Evolutionary conservation across 441 rosid species (phyloP), one percentile per base, ranked within the genome.

Genomic region (Rhodomyrtus psidioides): DNA sequence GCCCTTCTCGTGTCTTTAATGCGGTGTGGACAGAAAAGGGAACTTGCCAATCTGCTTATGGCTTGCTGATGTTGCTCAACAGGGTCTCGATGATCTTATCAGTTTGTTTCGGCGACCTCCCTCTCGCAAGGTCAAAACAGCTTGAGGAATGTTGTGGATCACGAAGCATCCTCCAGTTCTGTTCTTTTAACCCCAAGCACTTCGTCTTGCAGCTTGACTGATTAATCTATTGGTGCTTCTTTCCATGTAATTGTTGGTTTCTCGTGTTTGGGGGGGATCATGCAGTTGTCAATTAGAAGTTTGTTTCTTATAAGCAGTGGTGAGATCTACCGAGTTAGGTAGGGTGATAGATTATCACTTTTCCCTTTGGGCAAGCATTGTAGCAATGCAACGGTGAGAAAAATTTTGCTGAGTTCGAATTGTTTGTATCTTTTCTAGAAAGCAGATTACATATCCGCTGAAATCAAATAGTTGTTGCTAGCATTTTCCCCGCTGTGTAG

Each of bases 51-150:
- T 57, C 39, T 65, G 49, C 83, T 84, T 82, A 59, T 27, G 44
- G 53, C 58, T 51, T 85, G 53, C 49, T 75, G 49, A 55, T 89
- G 53, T 60, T 84, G 76, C 58, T 88, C 23, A 59, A 88, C 95
- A 96, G 99, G 99, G 99, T 60, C 94, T 96, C 46, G 99, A 97
- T 87, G 99, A 97, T 89, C 95, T 97, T 59, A 96, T 97, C 91
- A 96, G 99, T 90, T 84, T 97, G 90, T 95, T 97, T 86, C 95
- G 99, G 83, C 93, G 98, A 53, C 99, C 99, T 86, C 94, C 98
- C 82, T 95, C 99, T 15, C 97, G 98, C 28, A 97, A 94, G 93
- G 92, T 93, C 86, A 97, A 96, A 92, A 88, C 94, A 51, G 94
- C 94, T 84, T 97, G 94, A 96, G 54, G 10, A n/a, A 12, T 16